phyloP scores from a whole-genome alignment of 768 basidiomycete genomes.

The Tylopilus intermedius region DNA sequence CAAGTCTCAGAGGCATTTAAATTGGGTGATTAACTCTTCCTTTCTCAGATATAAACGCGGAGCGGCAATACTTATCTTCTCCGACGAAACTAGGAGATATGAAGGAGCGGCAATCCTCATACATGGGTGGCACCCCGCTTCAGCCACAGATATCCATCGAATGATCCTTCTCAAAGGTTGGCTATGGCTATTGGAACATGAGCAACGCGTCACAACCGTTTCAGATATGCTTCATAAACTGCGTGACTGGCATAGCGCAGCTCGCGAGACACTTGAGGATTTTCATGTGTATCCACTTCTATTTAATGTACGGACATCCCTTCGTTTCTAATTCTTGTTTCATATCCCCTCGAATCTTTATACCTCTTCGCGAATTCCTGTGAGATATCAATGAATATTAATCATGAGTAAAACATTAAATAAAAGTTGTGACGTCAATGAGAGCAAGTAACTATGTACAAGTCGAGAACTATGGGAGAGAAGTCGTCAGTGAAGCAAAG shows the following conservation, averaged over 20 bases:
- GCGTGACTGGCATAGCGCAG: background rate
- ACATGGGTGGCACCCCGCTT: slow-evolving; percentile 41
- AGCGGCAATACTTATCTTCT: slow-evolving; percentile 40
- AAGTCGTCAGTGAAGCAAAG: background rate
- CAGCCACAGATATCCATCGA: slow-evolving; percentile 75
- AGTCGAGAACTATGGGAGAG: background rate
- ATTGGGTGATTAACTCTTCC: slow-evolving; percentile 35
- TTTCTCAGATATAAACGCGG: slow-evolving; percentile 43
- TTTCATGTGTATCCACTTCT: slow-evolving; percentile 6
- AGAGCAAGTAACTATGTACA: background rate
- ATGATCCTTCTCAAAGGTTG: slow-evolving; percentile 29
- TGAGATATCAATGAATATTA: background rate
- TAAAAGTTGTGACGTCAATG: no score
- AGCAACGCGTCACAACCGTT: slow-evolving; percentile 1
- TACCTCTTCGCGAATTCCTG: background rate
- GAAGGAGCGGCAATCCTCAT: slow-evolving; percentile 44
- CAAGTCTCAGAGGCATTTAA: slow-evolving; percentile 18
- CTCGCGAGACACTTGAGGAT: slow-evolving; percentile 4
- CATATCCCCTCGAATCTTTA: slow-evolving; percentile 4
- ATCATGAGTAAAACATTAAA: no score
- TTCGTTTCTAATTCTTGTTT: slow-evolving; percentile 16
- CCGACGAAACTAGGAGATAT: slow-evolving; percentile 40
- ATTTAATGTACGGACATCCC: slow-evolving; percentile 19
- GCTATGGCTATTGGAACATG: background rate
- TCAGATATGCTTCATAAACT: slow-evolving; percentile 3